These are phyloP conservation scores for Triticum timopheevii DNA, from an alignment of 176 grass and related monocot genomes.

Conservation along the genomic window DNA sequence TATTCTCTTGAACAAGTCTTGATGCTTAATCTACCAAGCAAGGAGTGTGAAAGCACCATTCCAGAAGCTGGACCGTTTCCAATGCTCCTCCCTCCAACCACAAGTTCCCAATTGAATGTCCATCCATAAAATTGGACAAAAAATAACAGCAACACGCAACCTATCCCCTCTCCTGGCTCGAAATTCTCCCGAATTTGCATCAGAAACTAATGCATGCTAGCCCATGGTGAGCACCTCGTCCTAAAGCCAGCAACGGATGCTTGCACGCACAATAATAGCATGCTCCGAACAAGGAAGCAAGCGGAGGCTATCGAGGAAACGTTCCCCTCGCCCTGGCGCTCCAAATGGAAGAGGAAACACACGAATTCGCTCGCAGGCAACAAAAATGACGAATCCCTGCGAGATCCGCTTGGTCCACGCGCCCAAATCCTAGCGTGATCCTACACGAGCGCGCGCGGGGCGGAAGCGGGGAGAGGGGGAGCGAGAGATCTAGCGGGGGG, in stretches of 20 bases:
- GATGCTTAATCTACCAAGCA: constrained; percentile 18
- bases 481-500: constrained; percentile 28
- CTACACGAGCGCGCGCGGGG: not conserved
- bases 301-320: not conserved
- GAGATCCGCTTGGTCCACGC: not conserved
- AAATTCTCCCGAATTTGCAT: not conserved
- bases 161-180: not conserved
- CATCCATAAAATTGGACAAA: not conserved
- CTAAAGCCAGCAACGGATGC: not conserved
- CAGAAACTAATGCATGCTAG: not conserved
- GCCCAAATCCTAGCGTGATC: constrained; percentile 7
- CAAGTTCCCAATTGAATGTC: not conserved
- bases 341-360: not conserved
- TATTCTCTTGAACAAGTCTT: not conserved
- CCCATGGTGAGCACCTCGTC: not conserved
- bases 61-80: constrained; percentile 21
- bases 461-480: not conserved
- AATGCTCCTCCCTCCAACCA: not conserved
- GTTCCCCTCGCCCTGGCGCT: not conserved
- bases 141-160: not conserved
- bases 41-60: not conserved
- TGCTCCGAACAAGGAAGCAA: not conserved
- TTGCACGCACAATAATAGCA: not conserved
- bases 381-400: not conserved
- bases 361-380: not conserved